These are phyloP conservation scores for Cerioporus squamosus DNA, from an alignment of 1,284 basidiomycete genomes.

Conservation along the genomic window DNA sequence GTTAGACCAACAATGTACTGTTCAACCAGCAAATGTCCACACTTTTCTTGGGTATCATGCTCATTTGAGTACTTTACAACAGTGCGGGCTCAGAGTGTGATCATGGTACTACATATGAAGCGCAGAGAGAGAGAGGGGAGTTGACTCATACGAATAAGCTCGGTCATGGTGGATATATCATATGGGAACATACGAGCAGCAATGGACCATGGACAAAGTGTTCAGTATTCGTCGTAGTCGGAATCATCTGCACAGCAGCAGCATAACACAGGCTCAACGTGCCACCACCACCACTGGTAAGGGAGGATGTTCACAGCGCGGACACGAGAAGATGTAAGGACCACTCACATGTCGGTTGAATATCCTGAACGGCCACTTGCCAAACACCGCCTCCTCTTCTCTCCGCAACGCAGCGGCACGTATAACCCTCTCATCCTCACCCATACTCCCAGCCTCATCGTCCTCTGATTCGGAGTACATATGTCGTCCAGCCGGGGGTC, in stretches of 20 bases:
- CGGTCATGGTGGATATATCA: not conserved
- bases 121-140: not conserved
- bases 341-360: constrained; percentile 68
- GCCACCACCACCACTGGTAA: constrained; percentile 81
- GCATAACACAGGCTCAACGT: constrained; percentile 62
- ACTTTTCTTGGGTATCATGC: constrained; percentile 14
- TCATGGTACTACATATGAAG: constrained; percentile 15
- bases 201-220: not conserved
- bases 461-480: constrained; percentile 23
- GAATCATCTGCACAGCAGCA: constrained; percentile 49
- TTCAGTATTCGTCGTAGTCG: constrained; percentile 37
- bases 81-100: constrained; percentile 1
- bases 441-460: constrained; percentile 16
- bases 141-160: no score
- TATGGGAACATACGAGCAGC: not conserved
- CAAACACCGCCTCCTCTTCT: constrained; percentile 52
- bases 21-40: not conserved
- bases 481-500: constrained; percentile 15
- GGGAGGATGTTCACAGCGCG: not conserved
- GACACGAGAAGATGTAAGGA: constrained; percentile 6
- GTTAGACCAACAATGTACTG: constrained; percentile 5
- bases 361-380: constrained; percentile 68
- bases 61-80: constrained; percentile 22
- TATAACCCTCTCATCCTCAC: constrained; percentile 35
- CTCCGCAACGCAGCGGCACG: constrained; percentile 33